Evolutionary conservation across 2,329 filamentous ascomycete species (phyloP).

Genomic region (Clarireedia paspali): DNA sequence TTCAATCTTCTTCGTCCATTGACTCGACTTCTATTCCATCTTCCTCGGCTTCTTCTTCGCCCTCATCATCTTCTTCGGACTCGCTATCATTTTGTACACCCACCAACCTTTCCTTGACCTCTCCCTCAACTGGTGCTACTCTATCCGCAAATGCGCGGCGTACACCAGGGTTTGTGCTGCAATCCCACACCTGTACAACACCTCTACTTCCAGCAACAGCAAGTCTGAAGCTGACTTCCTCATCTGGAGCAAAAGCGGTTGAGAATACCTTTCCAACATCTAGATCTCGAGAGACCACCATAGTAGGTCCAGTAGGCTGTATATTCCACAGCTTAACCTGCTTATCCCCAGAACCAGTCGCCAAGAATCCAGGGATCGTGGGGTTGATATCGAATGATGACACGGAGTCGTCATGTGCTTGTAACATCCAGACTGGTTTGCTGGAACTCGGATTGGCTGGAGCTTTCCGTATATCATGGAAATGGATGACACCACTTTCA

Average conservation of each 20-base stretch:
- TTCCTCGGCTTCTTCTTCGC: slow-evolving; percentile 49
- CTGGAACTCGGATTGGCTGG: slow-evolving; percentile 64
- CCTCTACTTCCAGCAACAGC: slow-evolving; percentile 94
- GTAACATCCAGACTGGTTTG: slow-evolving; percentile 88
- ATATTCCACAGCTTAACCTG: slow-evolving; percentile 97
- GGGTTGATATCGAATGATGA: slow-evolving; percentile 91
- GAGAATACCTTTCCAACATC: slow-evolving; percentile 95
- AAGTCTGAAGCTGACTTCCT: slow-evolving; percentile 83
- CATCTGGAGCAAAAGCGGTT: slow-evolving; percentile 80
- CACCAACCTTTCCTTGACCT: slow-evolving; percentile 69
- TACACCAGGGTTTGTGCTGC: slow-evolving; percentile 79
- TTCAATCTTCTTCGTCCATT: slow-evolving; percentile 47
- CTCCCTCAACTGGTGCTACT: slow-evolving; percentile 52
- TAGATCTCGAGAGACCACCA: slow-evolving; percentile 86
- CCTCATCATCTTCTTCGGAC: slow-evolving; percentile 47
- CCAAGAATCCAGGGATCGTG: slow-evolving; percentile 84
- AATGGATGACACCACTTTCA: slow-evolving; percentile 85
- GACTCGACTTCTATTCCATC: slow-evolving; percentile 41
- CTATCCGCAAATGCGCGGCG: slow-evolving; percentile 74
- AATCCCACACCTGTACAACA: slow-evolving; percentile 75
- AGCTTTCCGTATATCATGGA: slow-evolving; percentile 76
- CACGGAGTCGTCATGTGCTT: slow-evolving; percentile 88
- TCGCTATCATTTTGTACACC: slow-evolving; percentile 58
- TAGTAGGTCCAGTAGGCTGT: slow-evolving; percentile 67
- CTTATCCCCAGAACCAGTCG: slow-evolving; percentile 88